Evolutionary conservation across 495 filamentous ascomycete genomes (phyloP).

Genomic region (Glonium stellatum): DNA sequence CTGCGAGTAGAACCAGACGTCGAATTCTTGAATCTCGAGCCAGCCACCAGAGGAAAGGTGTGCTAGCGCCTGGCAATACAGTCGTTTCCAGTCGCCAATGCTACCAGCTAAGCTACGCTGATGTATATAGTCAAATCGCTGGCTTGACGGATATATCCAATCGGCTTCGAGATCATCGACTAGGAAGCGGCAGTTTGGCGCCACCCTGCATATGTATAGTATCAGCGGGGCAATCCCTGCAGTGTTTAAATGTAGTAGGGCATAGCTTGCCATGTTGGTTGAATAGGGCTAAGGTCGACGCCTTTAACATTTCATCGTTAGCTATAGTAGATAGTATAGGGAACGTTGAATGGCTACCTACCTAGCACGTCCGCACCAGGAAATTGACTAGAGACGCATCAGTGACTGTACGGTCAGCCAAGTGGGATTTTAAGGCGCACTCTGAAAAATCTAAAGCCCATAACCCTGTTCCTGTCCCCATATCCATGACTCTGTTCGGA

Average conservation of each 20-base stretch:
- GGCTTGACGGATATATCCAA: not conserved
- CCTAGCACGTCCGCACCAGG: not conserved
- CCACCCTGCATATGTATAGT: not conserved
- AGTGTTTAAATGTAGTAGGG: not conserved
- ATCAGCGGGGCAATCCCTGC: not conserved
- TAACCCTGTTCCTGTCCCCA: slow-evolving; percentile 35
- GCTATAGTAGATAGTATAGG: not conserved
- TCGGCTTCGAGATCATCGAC: not conserved
- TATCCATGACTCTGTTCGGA: slow-evolving; percentile 41
- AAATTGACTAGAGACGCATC: slow-evolving; percentile 36
- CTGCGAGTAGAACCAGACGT: slow-evolving; percentile 14
- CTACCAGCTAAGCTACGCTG: not conserved
- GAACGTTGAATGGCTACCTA: not conserved
- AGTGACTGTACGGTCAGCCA: slow-evolving; percentile 15
- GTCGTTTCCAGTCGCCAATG: not conserved
- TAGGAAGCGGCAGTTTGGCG: not conserved
- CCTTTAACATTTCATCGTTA: slow-evolving; percentile 2
- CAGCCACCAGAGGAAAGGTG: not conserved
- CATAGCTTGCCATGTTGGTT: not conserved
- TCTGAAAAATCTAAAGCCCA: slow-evolving; percentile 36
- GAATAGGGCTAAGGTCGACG: slow-evolving; percentile 2
- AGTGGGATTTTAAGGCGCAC: slow-evolving; percentile 35
- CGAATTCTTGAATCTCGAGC: slow-evolving; percentile 4
- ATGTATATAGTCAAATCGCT: slow-evolving; percentile 7
- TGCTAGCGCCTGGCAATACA: not conserved